Conservation (phyloP, 139 green algal species). For the Eudorina sp. region DNA sequence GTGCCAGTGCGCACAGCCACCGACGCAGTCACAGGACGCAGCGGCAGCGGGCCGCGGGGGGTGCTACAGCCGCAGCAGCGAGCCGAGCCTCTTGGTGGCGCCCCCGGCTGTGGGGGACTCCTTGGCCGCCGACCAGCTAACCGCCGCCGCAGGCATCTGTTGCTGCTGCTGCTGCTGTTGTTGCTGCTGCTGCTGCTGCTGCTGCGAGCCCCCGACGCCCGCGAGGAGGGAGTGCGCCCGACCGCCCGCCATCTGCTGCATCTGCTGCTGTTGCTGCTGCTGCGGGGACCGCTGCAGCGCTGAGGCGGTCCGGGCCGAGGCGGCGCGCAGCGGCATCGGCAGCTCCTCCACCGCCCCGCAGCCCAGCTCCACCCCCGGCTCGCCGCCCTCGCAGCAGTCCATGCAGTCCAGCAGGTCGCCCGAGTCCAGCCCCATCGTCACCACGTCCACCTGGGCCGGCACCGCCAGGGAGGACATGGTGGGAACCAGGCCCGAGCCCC, state of each 20-base stretch:
- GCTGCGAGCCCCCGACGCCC: background rate
- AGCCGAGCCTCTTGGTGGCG: background rate
- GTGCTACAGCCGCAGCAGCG: constrained; percentile 33
- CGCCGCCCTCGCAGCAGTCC: background rate
- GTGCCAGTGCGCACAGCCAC: too few relatives aligned
- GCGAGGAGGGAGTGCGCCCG: too few relatives aligned
- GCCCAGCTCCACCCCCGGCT: background rate
- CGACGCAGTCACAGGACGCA: too few relatives aligned
- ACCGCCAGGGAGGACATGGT: background rate
- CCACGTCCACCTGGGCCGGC: constrained; percentile 29
- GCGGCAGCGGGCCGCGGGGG: too few relatives aligned
- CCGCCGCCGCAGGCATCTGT: background rate
- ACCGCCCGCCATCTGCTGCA: too few relatives aligned
- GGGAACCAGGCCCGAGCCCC: background rate
- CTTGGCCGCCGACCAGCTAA: background rate
- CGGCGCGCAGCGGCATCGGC: background rate
- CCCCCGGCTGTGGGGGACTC: background rate
- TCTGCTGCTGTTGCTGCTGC: background rate
- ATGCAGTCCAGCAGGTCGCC: constrained; percentile 26
- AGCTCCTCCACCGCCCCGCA: background rate
- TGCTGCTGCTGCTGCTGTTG: background rate
- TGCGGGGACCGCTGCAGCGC: background rate
- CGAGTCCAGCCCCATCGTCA: constrained; percentile 39
- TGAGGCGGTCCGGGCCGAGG: too few relatives aligned
- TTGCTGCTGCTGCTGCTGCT: background rate